A percentile compares a stretch with the other conserved stretches of the same genome.
Evolutionary conservation across 768 basidiomycete genomes (phyloP).

Genomic region (Tephrocybe sp.): DNA sequence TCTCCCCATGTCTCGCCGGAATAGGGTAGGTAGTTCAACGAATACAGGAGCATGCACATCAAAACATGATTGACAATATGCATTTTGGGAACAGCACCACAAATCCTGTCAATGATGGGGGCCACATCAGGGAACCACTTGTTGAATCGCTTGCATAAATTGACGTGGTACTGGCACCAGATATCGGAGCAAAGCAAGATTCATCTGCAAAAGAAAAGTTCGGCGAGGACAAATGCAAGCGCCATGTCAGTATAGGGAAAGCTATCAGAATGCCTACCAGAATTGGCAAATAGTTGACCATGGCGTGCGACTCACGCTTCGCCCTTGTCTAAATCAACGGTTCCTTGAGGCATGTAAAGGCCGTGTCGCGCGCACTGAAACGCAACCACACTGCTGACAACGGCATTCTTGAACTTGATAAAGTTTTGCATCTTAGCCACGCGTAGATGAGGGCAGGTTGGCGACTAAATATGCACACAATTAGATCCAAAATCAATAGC

Average conservation of each 20-base stretch:
- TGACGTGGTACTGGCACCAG: conserved; percentile 25
- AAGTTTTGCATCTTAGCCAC: conserved; percentile 26
- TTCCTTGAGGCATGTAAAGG: conserved; percentile 21
- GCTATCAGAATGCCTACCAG: too few relatives aligned
- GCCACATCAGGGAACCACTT: conserved; percentile 16
- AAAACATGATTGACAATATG: conserved; percentile 27
- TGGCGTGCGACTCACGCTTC: conserved; percentile 20
- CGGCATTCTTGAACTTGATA: conserved; percentile 26
- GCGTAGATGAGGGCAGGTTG: conserved; percentile 25
- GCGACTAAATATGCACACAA: conserved; percentile 18
- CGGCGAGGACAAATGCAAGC: too few relatives aligned
- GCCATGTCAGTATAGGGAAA: too few relatives aligned
- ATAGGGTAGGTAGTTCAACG: conserved; percentile 25
- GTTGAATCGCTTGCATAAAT: conserved; percentile 19
- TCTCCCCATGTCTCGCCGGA: too few relatives aligned
- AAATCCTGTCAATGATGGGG: conserved; percentile 14
- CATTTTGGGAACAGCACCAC: conserved; percentile 27
- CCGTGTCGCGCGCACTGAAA: conserved; percentile 29
- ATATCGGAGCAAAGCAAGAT: conserved; percentile 31
- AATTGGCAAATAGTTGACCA: conserved; percentile 7
- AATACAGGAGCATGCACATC: conserved; percentile 20
- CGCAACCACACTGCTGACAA: conserved; percentile 30
- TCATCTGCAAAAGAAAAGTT: too few relatives aligned
- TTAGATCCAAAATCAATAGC: not conserved
- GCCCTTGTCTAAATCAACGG: conserved; percentile 26